These are phyloP conservation scores for Nothomitra cinnamomea DNA, from an alignment of 2,329 filamentous ascomycete species.

Conservation along the genomic window DNA sequence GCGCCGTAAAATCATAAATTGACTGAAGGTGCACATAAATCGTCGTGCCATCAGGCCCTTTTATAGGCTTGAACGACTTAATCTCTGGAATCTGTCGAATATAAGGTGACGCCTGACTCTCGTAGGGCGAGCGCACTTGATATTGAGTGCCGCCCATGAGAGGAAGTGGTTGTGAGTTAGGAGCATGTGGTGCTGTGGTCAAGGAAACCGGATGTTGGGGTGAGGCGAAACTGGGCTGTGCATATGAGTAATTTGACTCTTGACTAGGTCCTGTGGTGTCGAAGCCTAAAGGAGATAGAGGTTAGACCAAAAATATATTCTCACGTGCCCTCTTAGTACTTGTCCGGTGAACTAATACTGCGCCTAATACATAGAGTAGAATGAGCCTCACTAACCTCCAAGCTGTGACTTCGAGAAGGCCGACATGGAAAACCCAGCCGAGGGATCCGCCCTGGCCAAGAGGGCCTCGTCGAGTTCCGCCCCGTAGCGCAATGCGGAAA, in stretches of 20 bases:
- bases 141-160: constrained; percentile 26
- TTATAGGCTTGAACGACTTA: constrained; percentile 50
- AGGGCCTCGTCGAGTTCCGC: constrained; percentile 20
- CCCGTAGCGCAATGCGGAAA: constrained; percentile 18
- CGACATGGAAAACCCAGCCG: constrained; percentile 55
- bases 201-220: constrained; percentile 30
- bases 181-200: constrained; percentile 31
- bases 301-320: background rate
- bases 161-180: constrained; percentile 24
- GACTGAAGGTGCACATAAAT: constrained; percentile 59
- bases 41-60: constrained; percentile 52
- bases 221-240: constrained; percentile 29
- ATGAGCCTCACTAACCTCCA: constrained; percentile 47
- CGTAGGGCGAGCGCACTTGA: constrained; percentile 34
- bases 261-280: constrained; percentile 43
- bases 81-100: constrained; percentile 48
- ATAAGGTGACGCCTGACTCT: constrained; percentile 49
- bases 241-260: constrained; percentile 29
- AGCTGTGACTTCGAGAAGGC: constrained; percentile 63
- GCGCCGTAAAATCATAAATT: constrained; percentile 53
- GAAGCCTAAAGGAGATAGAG: constrained; percentile 29
- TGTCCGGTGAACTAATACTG: background rate
- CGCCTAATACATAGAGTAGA: background rate
- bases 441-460: constrained; percentile 24
- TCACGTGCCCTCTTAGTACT: constrained; percentile 1